Percentiles rank a stretch among this genome's conserved stretches.
These are phyloP conservation scores for Adiantum capillusveneris DNA, from an alignment of 75 land plant species.

Conservation along the genomic window DNA sequence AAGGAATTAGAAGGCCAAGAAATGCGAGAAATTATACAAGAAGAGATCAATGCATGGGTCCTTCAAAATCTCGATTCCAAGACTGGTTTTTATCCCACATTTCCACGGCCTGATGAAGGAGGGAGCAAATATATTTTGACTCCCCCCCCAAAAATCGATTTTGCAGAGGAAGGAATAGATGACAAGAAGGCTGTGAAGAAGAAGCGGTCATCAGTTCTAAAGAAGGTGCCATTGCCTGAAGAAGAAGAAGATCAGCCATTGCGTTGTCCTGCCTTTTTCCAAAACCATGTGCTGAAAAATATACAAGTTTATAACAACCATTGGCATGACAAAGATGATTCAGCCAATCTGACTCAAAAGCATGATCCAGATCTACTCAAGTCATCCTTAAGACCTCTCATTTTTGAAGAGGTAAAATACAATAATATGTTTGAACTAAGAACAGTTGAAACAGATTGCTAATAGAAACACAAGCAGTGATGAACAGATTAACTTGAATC, in stretches of 20 bases:
- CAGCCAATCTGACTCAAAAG: conserved; percentile 21
- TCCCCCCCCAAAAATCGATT: conserved; percentile 24
- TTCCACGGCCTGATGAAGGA: conserved; percentile 27
- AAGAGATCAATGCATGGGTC: conserved; percentile 29
- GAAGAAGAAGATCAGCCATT: conserved; percentile 16
- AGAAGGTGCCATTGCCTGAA: conserved; percentile 15
- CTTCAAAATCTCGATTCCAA: conserved; percentile 26
- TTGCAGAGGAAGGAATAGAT: conserved; percentile 21
- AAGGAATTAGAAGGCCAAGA: conserved; percentile 39
- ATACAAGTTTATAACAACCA: conserved; percentile 13
- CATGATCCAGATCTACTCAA: conserved; percentile 23
- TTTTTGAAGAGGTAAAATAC: conserved; percentile 30
- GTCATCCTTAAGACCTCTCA: conserved; percentile 24
- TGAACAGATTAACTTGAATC: too few relatives aligned
- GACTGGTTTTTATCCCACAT: conserved; percentile 23
- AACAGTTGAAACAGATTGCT: too few relatives aligned
- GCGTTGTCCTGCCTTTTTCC: conserved; percentile 25
- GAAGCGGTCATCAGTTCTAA: background rate
- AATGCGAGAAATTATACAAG: conserved; percentile 41
- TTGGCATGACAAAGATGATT: conserved; percentile 44
- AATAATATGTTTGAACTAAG: too few relatives aligned
- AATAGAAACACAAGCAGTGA: too few relatives aligned
- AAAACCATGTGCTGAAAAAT: conserved; percentile 9
- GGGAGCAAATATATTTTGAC: conserved; percentile 32
- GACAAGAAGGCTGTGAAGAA: conserved; percentile 13